phyloP scores from a whole-genome alignment of 2,329 filamentous ascomycete genomes.

The Verticillium albo-atrum region DNA sequence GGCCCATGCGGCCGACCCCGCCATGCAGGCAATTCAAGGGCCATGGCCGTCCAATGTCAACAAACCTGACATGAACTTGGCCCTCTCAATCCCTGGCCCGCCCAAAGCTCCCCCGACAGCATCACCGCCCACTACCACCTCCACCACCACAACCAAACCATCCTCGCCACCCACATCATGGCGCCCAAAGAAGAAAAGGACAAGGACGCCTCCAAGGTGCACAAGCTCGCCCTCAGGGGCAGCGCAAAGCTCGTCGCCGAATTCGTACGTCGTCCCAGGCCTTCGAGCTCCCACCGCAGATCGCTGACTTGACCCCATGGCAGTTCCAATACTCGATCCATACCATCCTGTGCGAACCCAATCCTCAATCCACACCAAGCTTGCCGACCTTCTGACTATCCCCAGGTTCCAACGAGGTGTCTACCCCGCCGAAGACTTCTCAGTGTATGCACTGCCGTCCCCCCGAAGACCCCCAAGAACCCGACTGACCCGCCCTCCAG shows the following conservation, averaged over 20 bases:
- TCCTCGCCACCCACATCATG: constrained; percentile 8
- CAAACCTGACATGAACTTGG: background rate
- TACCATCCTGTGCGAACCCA: constrained; percentile 71
- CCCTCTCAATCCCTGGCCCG: background rate
- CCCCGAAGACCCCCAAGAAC: background rate
- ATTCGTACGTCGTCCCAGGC: constrained; percentile 63
- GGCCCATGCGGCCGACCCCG: background rate
- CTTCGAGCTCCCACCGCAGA: background rate
- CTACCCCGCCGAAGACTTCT: constrained; percentile 95
- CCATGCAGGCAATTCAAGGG: background rate
- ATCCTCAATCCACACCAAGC: background rate
- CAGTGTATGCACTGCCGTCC: constrained; percentile 60
- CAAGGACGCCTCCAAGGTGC: constrained; percentile 74
- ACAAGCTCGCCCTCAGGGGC: constrained; percentile 89
- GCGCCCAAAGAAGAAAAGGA: constrained; percentile 10
- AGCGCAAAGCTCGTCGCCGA: constrained; percentile 84
- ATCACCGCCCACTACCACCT: background rate
- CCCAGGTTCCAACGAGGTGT: constrained; percentile 76
- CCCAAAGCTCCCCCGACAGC: background rate
- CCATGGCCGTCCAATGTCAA: background rate
- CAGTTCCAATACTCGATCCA: constrained; percentile 98
- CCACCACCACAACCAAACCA: background rate
- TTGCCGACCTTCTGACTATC: background rate
- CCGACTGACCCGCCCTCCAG: constrained; percentile 12
- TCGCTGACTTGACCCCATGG: constrained; percentile 10